A percentile compares a stretch with the other conserved stretches of the same genome.
These are phyloP conservation scores for Penicillium sp. DNA, from an alignment of 2,329 filamentous ascomycete genomes.

Conservation along the genomic window DNA sequence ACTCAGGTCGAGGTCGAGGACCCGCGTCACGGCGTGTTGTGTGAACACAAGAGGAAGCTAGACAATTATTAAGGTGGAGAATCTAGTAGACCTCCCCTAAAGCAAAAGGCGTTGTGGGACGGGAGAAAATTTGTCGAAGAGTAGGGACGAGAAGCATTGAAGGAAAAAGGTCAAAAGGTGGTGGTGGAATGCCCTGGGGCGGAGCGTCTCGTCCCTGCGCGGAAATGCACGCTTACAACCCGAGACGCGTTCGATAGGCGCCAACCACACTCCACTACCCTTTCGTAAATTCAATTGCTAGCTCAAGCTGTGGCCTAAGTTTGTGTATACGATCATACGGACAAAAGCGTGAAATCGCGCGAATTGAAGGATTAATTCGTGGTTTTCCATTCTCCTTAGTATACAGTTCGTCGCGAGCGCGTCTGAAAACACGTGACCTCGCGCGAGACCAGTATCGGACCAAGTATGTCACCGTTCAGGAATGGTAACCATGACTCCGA, in stretches of 20 bases:
- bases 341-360: background rate
- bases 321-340: background rate
- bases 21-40: constrained; percentile 26
- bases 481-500: constrained; percentile 5
- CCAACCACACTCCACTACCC: constrained; percentile 36
- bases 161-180: constrained; percentile 26
- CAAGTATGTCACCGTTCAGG: constrained; percentile 6
- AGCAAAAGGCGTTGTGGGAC: constrained; percentile 22
- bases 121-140: constrained; percentile 23
- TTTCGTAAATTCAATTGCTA: constrained; percentile 14
- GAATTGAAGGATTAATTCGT: background rate
- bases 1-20: constrained; percentile 27
- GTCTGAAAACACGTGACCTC: constrained; percentile 11
- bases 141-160: constrained; percentile 25
- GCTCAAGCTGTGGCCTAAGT: background rate
- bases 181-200: constrained; percentile 38
- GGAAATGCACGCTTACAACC: constrained; percentile 44
- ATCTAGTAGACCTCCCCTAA: constrained; percentile 6
- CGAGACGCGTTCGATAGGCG: constrained; percentile 44
- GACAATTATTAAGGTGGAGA: constrained; percentile 16
- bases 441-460: constrained; percentile 8
- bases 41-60: constrained; percentile 14
- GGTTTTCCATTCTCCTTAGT: background rate
- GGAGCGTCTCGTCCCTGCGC: constrained; percentile 39
- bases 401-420: constrained; percentile 9